A percentile compares a stretch with the other conserved stretches of the same genome.
Evolutionary conservation across 2,329 filamentous ascomycete genomes (phyloP).

Genomic region (Colletotrichum filicis): DNA sequence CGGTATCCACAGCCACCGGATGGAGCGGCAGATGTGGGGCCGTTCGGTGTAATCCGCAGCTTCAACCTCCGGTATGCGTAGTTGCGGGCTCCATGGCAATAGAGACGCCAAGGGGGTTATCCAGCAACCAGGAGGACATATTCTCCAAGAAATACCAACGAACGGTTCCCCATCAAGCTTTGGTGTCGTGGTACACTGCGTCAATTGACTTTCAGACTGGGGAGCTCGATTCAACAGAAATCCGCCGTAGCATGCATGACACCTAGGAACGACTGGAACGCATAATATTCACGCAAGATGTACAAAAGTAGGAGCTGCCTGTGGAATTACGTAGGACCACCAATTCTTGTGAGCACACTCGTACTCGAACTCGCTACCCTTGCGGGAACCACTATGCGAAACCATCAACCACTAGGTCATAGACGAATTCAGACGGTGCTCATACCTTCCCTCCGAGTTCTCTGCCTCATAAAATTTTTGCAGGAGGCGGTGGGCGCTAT

Average conservation of each 20-base stretch:
- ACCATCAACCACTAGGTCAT: background rate
- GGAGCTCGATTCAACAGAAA: too few relatives aligned
- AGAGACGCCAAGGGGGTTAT: background rate
- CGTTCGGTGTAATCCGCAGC: background rate
- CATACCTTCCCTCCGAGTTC: background rate
- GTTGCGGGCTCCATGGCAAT: background rate
- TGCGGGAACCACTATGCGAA: background rate
- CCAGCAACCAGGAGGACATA: background rate
- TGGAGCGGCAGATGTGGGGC: background rate
- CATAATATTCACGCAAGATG: too few relatives aligned
- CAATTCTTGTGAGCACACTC: background rate
- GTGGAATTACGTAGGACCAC: background rate
- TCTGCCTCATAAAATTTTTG: background rate
- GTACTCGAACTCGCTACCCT: background rate
- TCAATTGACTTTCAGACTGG: too few relatives aligned
- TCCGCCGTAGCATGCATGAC: too few relatives aligned
- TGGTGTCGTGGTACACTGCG: too few relatives aligned
- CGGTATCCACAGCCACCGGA: background rate
- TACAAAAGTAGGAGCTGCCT: background rate
- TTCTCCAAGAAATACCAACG: too few relatives aligned
- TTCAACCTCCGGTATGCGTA: background rate
- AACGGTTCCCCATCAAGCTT: too few relatives aligned
- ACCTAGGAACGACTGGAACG: too few relatives aligned
- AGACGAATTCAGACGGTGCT: background rate
- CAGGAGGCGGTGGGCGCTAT: background rate